A percentile compares a stretch with the other conserved stretches of the same genome.
These are phyloP conservation scores for Wickerhamiella lipophila DNA, from an alignment of 805 yeast genomes.

Conservation along the genomic window DNA sequence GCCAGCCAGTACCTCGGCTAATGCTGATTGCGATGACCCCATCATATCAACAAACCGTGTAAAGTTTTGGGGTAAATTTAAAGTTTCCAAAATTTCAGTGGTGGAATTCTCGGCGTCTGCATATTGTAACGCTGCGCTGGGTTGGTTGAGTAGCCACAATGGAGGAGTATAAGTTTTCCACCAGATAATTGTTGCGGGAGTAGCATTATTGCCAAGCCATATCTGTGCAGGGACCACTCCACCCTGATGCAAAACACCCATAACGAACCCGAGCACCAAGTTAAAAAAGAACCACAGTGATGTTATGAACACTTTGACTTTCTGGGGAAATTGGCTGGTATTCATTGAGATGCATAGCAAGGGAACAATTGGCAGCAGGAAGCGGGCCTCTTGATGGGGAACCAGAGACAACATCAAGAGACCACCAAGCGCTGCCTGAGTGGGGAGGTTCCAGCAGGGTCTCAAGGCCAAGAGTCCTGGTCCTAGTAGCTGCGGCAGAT, in stretches of 20 bases:
- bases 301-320: constrained; percentile 17
- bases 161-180: constrained; percentile 96
- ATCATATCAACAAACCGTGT: constrained; percentile 35
- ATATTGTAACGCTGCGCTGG: constrained; percentile 20
- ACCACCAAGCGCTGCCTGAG: constrained; percentile 51
- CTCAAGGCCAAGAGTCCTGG: constrained; percentile 47
- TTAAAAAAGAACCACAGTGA: constrained; percentile 56
- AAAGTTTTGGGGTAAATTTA: constrained; percentile 6
- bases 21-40: constrained; percentile 32
- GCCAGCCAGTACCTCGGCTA: constrained; percentile 22
- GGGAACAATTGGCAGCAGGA: constrained; percentile 68
- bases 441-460: constrained; percentile 38
- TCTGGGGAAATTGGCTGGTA: constrained; percentile 16
- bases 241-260: constrained; percentile 83
- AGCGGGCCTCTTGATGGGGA: constrained; percentile 92
- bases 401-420: constrained; percentile 48
- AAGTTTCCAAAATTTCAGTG: not conserved
- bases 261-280: constrained; percentile 40
- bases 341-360: constrained; percentile 45
- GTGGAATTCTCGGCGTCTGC: constrained; percentile 17
- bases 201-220: constrained; percentile 21
- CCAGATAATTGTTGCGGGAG: constrained; percentile 43
- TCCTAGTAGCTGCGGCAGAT: constrained; percentile 71
- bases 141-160: constrained; percentile 53
- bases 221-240: constrained; percentile 64